These are phyloP conservation scores for Dendrobium catenatum DNA, from an alignment of 106 monocot species.

Conservation along the genomic window DNA sequence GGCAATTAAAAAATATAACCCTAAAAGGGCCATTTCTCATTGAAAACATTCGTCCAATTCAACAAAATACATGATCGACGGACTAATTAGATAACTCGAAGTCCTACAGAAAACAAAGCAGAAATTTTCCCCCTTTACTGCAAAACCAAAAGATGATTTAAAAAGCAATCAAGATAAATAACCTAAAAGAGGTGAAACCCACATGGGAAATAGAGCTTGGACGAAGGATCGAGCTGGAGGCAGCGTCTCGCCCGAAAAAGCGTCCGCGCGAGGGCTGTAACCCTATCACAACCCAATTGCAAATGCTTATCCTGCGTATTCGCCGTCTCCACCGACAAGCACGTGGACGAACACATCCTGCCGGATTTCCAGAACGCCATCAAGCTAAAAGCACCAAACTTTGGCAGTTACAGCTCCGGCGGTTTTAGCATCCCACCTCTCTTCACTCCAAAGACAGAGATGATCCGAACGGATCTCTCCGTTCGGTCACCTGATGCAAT, in stretches of 20 bases:
- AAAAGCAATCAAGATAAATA: neutral
- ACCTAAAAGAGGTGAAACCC: conserved; percentile 2
- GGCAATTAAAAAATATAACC: neutral
- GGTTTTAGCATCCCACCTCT: neutral
- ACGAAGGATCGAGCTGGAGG: conserved; percentile 19
- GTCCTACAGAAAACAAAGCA: neutral
- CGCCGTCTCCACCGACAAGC: neutral
- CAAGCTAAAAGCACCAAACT: neutral
- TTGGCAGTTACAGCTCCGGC: neutral
- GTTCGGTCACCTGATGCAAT: no score
- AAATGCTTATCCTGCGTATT: neutral
- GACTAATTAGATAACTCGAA: neutral
- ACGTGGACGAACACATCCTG: neutral
- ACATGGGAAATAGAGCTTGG: conserved; percentile 31
- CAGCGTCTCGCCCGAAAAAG: conserved; percentile 9
- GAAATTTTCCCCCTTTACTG: neutral
- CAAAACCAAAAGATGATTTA: neutral
- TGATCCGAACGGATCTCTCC: no score
- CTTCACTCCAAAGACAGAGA: no score
- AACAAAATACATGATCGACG: neutral
- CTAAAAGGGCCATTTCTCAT: neutral
- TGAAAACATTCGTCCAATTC: neutral
- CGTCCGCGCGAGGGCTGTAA: conserved; percentile 1
- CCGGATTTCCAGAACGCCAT: neutral
- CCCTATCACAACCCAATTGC: neutral